Conservation (phyloP, 2,329 filamentous ascomycete species). For the Ambrosiella xylebori region DNA sequence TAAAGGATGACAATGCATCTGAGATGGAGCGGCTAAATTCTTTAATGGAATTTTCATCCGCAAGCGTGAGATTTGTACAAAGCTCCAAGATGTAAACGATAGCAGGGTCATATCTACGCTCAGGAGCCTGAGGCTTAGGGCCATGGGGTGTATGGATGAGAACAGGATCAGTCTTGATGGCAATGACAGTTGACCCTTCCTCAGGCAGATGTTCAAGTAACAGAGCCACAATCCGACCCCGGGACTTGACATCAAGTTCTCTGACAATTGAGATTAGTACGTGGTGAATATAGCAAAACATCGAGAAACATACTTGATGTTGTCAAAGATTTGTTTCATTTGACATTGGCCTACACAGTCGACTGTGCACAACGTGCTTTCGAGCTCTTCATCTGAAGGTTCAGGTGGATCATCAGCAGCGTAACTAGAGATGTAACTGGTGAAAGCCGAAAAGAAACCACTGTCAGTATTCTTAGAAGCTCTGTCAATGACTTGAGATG, state of each 20-base stretch:
- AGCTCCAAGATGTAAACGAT: slow-evolving; percentile 85
- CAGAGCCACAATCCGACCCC: slow-evolving; percentile 40
- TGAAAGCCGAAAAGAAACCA: slow-evolving; percentile 84
- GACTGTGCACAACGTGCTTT: slow-evolving; percentile 84
- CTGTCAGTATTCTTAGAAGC: slow-evolving; percentile 61
- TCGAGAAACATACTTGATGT: slow-evolving; percentile 44
- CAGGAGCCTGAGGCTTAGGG: slow-evolving; percentile 34
- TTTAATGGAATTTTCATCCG: slow-evolving; percentile 55
- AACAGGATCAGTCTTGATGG: slow-evolving; percentile 72
- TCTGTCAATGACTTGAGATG: slow-evolving; percentile 83
- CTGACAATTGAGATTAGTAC: slow-evolving; percentile 21
- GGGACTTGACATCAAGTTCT: slow-evolving; percentile 39
- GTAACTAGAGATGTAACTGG: slow-evolving; percentile 96
- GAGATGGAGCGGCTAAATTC: slow-evolving; percentile 63
- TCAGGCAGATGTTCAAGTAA: slow-evolving; percentile 77
- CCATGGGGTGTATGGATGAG: slow-evolving; percentile 43
- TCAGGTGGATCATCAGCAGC: slow-evolving; percentile 95
- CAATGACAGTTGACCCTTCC: slow-evolving; percentile 61
- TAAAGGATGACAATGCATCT: slow-evolving; percentile 60
- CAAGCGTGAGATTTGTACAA: slow-evolving; percentile 62
- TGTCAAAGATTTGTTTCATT: slow-evolving; percentile 64
- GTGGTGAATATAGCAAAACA: not conserved
- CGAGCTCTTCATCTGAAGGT: slow-evolving; percentile 89
- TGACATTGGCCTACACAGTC: slow-evolving; percentile 87
- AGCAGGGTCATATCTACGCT: slow-evolving; percentile 63